Conservation (phyloP, 192 early-diverging fungal species). For the Piromyces sp. region DNA sequence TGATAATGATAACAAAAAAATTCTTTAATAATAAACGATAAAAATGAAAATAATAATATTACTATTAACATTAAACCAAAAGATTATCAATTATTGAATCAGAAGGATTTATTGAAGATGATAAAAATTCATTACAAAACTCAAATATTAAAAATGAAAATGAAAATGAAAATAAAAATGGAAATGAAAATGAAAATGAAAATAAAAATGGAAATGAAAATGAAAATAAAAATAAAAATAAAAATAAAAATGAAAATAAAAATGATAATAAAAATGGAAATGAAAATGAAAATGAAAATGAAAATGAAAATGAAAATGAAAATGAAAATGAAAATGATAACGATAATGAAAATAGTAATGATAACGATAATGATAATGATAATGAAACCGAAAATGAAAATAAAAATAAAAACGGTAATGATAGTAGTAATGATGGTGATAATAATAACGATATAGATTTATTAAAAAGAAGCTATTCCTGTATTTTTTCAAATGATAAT, state of each 20-base stretch:
- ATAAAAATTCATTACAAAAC: not conserved
- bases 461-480: no score
- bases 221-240: no score
- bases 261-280: not conserved
- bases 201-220: not conserved
- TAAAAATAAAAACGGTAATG: not conserved
- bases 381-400: not conserved
- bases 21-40: no score
- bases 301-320: not conserved
- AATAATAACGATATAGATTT: no score
- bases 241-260: not conserved
- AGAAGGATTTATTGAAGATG: not conserved
- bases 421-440: not conserved
- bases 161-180: not conserved
- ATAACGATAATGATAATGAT: no score
- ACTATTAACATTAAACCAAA: no score
- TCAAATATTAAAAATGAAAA: not conserved
- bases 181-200: not conserved
- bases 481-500: no score
- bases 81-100: no score
- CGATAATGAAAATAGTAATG: no score
- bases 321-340: no score
- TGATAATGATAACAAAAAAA: no score
- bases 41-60: no score
- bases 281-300: not conserved